phyloP scores from a whole-genome alignment of 257 asterid genomes.

The Solanum habrochaites region DNA sequence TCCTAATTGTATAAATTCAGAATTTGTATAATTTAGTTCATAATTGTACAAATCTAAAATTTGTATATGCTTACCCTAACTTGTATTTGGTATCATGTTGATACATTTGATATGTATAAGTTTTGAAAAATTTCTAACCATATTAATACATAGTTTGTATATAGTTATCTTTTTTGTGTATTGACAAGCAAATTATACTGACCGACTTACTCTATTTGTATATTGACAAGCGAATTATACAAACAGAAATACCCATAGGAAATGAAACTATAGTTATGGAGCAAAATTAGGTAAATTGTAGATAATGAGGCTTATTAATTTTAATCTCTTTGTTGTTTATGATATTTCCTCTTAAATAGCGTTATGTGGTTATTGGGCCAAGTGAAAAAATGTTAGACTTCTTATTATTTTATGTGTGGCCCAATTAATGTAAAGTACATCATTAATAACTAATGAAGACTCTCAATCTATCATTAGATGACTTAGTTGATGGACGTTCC shows the following conservation, averaged over 20 bases:
- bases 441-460: too few species aligned
- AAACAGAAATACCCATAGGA: neutral
- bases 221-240: neutral
- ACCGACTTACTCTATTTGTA: neutral
- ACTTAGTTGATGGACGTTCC: neutral
- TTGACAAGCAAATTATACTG: neutral
- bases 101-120: neutral
- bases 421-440: neutral
- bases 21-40: neutral
- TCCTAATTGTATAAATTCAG: neutral
- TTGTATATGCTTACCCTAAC: neutral
- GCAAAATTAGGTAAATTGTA: neutral
- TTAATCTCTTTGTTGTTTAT: neutral
- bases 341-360: neutral
- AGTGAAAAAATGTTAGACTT: neutral
- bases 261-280: neutral
- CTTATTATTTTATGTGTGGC: neutral
- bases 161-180: neutral
- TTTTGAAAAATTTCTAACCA: neutral
- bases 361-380: neutral
- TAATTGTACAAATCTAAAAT: neutral
- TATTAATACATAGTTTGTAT: neutral
- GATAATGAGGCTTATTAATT: too few species aligned
- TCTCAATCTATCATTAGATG: neutral
- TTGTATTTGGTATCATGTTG: neutral